Conservation (phyloP, 495 filamentous ascomycete genomes). For the Xylaria bambusicola region DNA sequence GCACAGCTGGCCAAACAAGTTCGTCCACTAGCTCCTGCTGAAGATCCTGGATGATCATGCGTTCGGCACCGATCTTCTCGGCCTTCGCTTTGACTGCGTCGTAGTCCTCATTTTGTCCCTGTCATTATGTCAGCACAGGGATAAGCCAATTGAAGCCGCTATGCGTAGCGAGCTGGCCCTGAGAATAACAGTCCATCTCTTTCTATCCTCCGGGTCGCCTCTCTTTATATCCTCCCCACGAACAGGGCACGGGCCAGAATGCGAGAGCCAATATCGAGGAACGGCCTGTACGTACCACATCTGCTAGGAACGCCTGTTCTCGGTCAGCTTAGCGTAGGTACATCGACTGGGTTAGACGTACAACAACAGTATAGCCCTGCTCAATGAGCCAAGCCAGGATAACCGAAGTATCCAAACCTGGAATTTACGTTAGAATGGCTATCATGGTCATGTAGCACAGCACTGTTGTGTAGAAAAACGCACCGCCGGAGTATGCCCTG, state of each 20-base stretch:
- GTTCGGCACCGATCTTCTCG: constrained; percentile 59
- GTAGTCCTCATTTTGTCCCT: constrained; percentile 48
- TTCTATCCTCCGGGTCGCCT: too few relatives aligned
- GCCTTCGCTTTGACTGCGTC: constrained; percentile 59
- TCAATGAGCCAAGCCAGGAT: too few relatives aligned
- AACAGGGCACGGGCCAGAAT: too few relatives aligned
- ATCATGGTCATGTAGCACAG: neutral
- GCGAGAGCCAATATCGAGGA: too few relatives aligned
- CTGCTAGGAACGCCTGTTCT: neutral
- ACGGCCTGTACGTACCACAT: too few relatives aligned
- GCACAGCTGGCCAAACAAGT: constrained; percentile 75
- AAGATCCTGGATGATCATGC: constrained; percentile 59
- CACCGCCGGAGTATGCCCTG: constrained; percentile 2
- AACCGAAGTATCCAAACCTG: too few relatives aligned
- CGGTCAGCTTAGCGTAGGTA: neutral
- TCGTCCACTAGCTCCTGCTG: constrained; percentile 71
- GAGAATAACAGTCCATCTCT: too few relatives aligned
- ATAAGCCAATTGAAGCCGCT: too few relatives aligned
- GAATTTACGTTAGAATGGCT: neutral
- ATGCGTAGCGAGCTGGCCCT: too few relatives aligned
- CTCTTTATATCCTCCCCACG: too few relatives aligned
- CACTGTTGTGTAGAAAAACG: neutral
- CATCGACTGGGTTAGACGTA: neutral
- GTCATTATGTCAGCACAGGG: too few relatives aligned
- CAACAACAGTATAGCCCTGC: neutral